Base-by-base conservation (phyloP, 495 filamentous ascomycete species). In the Talaromyces borbonicus region DNA sequence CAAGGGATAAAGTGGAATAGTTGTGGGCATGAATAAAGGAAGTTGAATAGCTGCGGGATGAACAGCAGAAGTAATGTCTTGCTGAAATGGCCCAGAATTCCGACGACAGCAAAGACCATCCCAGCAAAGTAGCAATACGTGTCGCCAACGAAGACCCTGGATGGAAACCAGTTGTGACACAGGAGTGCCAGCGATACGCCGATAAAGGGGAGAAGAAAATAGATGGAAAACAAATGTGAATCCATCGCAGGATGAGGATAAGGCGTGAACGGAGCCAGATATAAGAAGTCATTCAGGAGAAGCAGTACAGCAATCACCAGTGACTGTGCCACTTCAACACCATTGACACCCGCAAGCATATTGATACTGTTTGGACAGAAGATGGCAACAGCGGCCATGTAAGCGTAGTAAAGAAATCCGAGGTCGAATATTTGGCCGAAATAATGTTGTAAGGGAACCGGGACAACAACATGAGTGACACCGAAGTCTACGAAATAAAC, bases 121-220 rank as follows among this genome's bases (percentile, higher is more conserved):
- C 92, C 92, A 0, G 92, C 90, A 55, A 99, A 94, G 63, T 99
- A 99, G 72, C 92, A 99, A 69, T 97, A 99, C 14, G 92, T 99
- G 58, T 99, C 92, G 19, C 92, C 92, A 1, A 95, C 90, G 56
- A 99, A 99, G 1, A 95, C 93, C 45, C 79, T 80, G 11, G 90
- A 85, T 1, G 92, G 92, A 59, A 90, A 99, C 87, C 89, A 94
- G 56, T 99, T 99, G 66, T 99, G 89, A 60, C 61, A 78, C 52
- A 88, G 74, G 19, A 99, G 76, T 1, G 92, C 93, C 18, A 84
- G 58, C 12, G 88, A 95, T 29, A 96, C 92, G 24, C 89, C 92
- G 25, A 96, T 71, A 63, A 97, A 97, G 15, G 92, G 92, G 8
- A 97, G 73, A 19, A 99, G 75, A 52, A 97, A 84, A 66, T 90